Evolutionary conservation across 108 stramenopile genomes (phyloP).

Genomic region (Skeletonema potamos): DNA sequence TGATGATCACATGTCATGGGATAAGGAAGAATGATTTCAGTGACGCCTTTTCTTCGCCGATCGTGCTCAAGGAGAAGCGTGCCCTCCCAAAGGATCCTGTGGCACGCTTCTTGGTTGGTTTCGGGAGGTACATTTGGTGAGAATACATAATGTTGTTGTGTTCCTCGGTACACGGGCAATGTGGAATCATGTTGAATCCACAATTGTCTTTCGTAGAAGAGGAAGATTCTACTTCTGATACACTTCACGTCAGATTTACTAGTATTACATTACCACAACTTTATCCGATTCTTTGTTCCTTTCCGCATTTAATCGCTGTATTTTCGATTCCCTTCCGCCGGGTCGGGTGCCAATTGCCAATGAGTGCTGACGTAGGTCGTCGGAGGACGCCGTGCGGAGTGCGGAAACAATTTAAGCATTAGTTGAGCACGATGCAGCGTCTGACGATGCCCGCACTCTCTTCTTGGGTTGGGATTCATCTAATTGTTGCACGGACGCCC

Average conservation of each 20-base stretch:
- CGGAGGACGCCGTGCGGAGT: too few species aligned
- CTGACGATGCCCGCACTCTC: not conserved
- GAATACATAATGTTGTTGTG: too few species aligned
- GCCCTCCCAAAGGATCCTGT: not conserved
- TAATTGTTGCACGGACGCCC: slow-evolving; percentile 20
- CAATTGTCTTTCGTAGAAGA: too few species aligned
- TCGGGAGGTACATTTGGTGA: slow-evolving; percentile 17
- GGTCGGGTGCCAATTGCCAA: too few species aligned
- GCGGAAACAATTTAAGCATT: not conserved
- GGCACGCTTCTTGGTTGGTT: slow-evolving; percentile 9
- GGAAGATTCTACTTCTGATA: not conserved
- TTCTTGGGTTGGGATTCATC: slow-evolving; percentile 8
- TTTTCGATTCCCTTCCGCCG: too few species aligned
- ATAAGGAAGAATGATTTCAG: not conserved
- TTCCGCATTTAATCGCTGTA: not conserved
- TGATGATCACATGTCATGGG: too few species aligned
- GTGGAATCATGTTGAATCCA: too few species aligned
- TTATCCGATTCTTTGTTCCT: not conserved
- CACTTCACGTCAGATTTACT: not conserved
- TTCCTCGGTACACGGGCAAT: not conserved
- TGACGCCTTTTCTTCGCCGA: not conserved
- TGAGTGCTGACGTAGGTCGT: too few species aligned
- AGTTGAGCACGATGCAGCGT: not conserved
- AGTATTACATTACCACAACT: not conserved
- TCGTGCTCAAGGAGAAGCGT: slow-evolving; percentile 2